These are phyloP conservation scores for Trichoderma parareesei DNA, from an alignment of 495 filamentous ascomycete species.

Conservation along the genomic window DNA sequence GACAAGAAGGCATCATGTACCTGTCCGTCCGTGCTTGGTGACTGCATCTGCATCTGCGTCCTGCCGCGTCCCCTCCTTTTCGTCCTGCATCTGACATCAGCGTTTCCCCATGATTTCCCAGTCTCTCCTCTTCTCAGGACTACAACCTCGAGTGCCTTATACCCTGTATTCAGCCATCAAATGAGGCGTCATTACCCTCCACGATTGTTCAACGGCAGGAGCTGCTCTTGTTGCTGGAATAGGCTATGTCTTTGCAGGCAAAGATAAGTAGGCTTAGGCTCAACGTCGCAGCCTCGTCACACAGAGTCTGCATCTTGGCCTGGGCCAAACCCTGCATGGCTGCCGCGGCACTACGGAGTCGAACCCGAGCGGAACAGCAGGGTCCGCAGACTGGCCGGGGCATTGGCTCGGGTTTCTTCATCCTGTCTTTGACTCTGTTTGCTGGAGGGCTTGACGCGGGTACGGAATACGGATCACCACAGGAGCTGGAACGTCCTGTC, in stretches of 20 bases:
- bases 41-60: neutral
- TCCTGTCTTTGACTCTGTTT: too few species aligned
- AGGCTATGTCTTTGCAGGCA: neutral
- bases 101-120: neutral
- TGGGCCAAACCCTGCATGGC: neutral
- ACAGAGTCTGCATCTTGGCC: neutral
- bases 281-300: neutral
- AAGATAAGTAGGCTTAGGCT: neutral
- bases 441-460: too few species aligned
- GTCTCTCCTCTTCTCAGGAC: too few species aligned
- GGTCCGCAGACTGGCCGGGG: neutral
- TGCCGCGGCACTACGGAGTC: neutral
- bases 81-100: neutral
- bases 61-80: neutral
- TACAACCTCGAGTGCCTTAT: too few species aligned
- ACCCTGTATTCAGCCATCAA: neutral
- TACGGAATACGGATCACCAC: too few species aligned
- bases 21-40: neutral
- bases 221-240: neutral
- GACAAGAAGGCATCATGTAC: neutral
- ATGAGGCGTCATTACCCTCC: neutral
- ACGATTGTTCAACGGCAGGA: neutral
- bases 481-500: too few species aligned
- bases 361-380: neutral
- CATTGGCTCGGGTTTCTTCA: too few species aligned